Evolutionary conservation across 495 filamentous ascomycete genomes (phyloP), one percentile per base, ranked within the genome.

Genomic region (Choiromyces venosus): DNA sequence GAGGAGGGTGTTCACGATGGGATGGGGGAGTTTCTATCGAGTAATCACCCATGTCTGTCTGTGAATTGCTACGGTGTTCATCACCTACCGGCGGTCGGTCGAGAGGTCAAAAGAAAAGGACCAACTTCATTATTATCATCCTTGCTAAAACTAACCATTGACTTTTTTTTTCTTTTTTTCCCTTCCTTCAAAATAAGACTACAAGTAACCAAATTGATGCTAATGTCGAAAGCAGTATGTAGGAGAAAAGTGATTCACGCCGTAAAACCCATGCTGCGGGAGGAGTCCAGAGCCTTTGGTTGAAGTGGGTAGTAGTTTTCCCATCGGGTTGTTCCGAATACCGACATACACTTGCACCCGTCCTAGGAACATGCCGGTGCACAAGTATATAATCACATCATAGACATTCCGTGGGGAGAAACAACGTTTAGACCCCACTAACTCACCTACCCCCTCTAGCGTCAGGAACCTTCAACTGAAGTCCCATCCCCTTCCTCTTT

Each of bases 401-500:
- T 1, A 16, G 4, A 4, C 52, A 4, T 18, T 10, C 25, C 52
- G 16, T 29, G 3, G 52, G 3, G 25, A 78, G 33, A 72, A 8
- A 61, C 37, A 52, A n/a, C n/a, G 66, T 12, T 68, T 18, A 66
- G n/a, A 33, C 16, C 21, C 36, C 66, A 37, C 42, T 46, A 37
- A 64, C 64, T 52, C 44, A 73, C 65, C 65, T 69, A 25, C 75
- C 44, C 12, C 71, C 69, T 2, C 69, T 64, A 9, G 19, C 25
- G 56, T 40, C 69, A 0, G 75, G 75, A 14, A 76, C 69, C 40
- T 67, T 65, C 39, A 77, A 39, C 19, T 33, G 61, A 18, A 44
- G 12, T 33, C 42, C 40, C 52, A 61, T 33, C 4, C 36, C 72
- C 37, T 44, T 56, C 29, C 14, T 66, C 56, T 71, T 33, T 21